A percentile compares a stretch with the other conserved stretches of the same genome.
phyloP scores from a whole-genome alignment of 2,329 filamentous ascomycete species.

The Verticillium zaregamsianum region DNA sequence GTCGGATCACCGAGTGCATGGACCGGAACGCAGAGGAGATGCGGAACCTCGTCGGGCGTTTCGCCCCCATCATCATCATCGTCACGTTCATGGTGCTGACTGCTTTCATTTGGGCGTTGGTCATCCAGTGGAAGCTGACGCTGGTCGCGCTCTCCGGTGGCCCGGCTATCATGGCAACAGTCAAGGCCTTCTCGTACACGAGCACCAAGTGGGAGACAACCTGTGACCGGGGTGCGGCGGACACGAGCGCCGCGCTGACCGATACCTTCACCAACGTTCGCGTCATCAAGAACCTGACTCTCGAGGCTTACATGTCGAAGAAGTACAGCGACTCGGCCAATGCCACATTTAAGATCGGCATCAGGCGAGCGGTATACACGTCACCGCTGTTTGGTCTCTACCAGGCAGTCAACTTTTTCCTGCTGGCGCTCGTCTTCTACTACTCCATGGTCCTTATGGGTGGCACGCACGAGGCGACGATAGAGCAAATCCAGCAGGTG shows the following conservation, averaged over 20 bases:
- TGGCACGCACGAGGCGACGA: constrained; percentile 37
- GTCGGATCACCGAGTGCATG: constrained; percentile 64
- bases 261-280: constrained; percentile 78
- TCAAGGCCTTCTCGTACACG: constrained; percentile 59
- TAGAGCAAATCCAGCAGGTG: constrained; percentile 64
- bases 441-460: constrained; percentile 67
- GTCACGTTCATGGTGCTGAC: constrained; percentile 61
- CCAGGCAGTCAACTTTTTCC: constrained; percentile 66
- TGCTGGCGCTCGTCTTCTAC: constrained; percentile 78
- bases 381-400: constrained; percentile 75
- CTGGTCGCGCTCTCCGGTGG: constrained; percentile 67
- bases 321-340: constrained; percentile 55
- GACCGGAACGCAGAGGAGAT: constrained; percentile 85
- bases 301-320: constrained; percentile 66
- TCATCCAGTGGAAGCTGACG: constrained; percentile 74
- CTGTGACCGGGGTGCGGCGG: constrained; percentile 59
- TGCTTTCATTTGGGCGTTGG: constrained; percentile 71
- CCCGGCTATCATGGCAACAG: constrained; percentile 64
- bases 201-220: constrained; percentile 68
- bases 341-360: constrained; percentile 54
- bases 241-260: constrained; percentile 58
- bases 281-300: constrained; percentile 69
- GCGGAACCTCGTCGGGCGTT: constrained; percentile 75
- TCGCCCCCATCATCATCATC: constrained; percentile 66
- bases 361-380: constrained; percentile 61